Conservation (phyloP, 106 monocot genomes). For the Vanilla planifolia region DNA sequence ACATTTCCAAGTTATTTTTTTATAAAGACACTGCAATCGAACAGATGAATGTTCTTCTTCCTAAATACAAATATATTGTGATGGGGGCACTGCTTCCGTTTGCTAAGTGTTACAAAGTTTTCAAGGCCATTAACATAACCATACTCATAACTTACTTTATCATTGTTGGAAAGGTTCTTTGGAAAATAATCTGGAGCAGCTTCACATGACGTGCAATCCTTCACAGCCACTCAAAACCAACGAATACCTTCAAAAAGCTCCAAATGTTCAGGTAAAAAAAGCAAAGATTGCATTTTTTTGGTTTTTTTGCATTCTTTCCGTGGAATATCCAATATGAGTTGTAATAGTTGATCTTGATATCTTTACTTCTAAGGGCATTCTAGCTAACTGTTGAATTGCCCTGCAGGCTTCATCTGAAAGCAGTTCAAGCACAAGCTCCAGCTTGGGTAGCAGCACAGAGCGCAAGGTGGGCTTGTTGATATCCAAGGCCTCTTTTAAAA, state of each 20-base stretch:
- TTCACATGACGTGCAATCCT: neutral
- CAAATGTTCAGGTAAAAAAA: neutral
- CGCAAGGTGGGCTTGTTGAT: too few relatives aligned
- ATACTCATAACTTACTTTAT: neutral
- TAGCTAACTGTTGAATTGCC: too few relatives aligned
- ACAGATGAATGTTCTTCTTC: too few relatives aligned
- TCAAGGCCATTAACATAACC: neutral
- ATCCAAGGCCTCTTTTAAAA: too few relatives aligned
- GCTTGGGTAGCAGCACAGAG: neutral
- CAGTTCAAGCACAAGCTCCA: conserved; percentile 7
- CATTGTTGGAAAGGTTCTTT: conserved; percentile 18
- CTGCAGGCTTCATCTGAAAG: conserved; percentile 23
- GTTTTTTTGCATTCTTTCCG: too few relatives aligned
- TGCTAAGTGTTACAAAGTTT: neutral
- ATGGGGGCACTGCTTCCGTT: neutral
- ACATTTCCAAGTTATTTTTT: too few relatives aligned
- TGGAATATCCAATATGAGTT: too few relatives aligned
- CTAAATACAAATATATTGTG: neutral
- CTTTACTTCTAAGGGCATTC: too few relatives aligned
- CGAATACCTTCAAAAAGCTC: conserved; percentile 3
- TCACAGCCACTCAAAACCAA: conserved; percentile 8
- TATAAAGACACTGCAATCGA: too few relatives aligned
- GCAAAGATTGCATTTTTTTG: too few relatives aligned
- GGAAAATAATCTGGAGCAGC: conserved; percentile 1
- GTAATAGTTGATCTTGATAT: too few relatives aligned